Conservation (phyloP, 345 rosid species). For the Cardamine resedifolia region DNA sequence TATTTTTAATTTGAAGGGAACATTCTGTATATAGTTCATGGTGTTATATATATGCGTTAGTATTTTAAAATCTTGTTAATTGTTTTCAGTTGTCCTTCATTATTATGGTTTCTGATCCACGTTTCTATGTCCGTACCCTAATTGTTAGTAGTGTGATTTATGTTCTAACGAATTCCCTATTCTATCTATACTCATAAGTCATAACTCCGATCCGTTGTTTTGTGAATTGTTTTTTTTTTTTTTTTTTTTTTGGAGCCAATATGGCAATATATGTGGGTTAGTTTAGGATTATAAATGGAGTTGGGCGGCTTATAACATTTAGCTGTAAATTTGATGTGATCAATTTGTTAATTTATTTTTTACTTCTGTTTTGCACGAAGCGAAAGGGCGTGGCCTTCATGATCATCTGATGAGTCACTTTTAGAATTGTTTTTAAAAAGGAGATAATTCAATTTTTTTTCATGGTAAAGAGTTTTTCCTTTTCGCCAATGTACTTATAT, state of each 20-base stretch:
- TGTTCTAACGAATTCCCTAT: not conserved
- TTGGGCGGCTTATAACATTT: slow-evolving; percentile 9
- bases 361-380: slow-evolving; percentile 33
- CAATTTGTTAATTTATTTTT: not conserved
- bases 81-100: not conserved
- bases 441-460: not conserved
- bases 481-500: not conserved
- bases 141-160: not conserved
- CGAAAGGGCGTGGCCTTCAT: slow-evolving; percentile 38
- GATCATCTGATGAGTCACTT: slow-evolving; percentile 33
- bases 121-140: not conserved
- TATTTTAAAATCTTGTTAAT: not conserved
- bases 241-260: not conserved
- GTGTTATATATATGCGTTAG: slow-evolving; percentile 20
- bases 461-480: not conserved
- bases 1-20: not conserved
- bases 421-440: not conserved
- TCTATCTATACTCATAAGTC: no score
- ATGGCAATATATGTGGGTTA: not conserved
- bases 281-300: slow-evolving; percentile 5
- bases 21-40: slow-evolving; percentile 14
- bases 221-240: not conserved
- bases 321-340: slow-evolving; percentile 8
- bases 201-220: no score
- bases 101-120: not conserved